A percentile compares a stretch with the other conserved stretches of the same genome.
phyloP scores from a whole-genome alignment of 768 basidiomycete species.

The Saitozyma podzolica region DNA sequence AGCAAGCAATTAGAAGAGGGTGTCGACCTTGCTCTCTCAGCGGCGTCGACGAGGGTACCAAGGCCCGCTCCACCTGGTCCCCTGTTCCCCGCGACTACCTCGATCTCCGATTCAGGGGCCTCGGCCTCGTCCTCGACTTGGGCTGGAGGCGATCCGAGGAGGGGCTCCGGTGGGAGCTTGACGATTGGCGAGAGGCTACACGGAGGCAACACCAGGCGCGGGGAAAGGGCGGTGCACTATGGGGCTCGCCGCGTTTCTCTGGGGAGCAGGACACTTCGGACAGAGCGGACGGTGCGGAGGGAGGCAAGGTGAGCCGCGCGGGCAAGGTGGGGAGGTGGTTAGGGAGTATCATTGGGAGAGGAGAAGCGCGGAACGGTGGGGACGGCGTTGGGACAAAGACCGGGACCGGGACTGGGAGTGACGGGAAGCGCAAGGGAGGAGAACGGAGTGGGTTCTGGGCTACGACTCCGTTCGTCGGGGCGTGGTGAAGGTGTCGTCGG shows the following conservation, averaged over 20 bases:
- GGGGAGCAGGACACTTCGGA: too few species aligned
- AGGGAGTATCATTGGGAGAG: too few species aligned
- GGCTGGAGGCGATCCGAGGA: conserved; percentile 3
- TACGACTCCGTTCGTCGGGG: neutral
- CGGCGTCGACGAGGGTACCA: too few species aligned
- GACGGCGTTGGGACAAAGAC: too few species aligned
- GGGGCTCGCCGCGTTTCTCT: too few species aligned
- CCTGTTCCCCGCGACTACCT: conserved; percentile 2
- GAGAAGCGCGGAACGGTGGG: too few species aligned
- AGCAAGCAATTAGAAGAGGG: neutral
- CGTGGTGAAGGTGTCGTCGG: neutral
- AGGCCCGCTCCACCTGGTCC: neutral
- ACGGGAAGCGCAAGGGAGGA: neutral
- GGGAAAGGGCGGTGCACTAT: neutral
- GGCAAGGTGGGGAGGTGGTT: too few species aligned
- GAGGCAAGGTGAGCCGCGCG: too few species aligned
- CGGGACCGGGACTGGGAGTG: neutral
- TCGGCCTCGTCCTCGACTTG: conserved; percentile 12
- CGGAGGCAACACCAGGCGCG: neutral
- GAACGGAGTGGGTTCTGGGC: neutral
- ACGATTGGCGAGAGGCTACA: conserved; percentile 1
- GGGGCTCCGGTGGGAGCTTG: conserved; percentile 8
- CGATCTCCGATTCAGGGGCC: conserved; percentile 5
- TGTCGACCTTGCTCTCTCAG: neutral
- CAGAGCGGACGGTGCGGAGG: too few species aligned